These are phyloP conservation scores for Trichoderma parareesei DNA, from an alignment of 495 filamentous ascomycete species.

Conservation along the genomic window DNA sequence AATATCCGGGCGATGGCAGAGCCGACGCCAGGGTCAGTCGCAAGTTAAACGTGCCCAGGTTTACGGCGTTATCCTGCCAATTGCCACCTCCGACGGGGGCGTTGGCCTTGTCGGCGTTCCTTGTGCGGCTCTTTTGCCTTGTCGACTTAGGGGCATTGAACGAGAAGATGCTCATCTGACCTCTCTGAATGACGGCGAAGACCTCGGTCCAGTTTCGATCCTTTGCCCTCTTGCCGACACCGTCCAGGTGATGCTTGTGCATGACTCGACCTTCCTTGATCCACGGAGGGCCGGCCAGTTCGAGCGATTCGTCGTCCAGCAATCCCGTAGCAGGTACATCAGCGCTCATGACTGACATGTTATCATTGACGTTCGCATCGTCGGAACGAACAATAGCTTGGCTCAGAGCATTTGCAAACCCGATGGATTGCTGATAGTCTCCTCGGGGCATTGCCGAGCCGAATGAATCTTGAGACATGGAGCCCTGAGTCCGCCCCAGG, in stretches of 20 bases:
- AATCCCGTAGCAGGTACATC: conserved; percentile 54
- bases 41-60: conserved; percentile 75
- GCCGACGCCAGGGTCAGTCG: conserved; percentile 88
- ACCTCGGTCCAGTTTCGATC: conserved; percentile 90
- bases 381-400: conserved; percentile 97
- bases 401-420: conserved; percentile 93
- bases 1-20: conserved; percentile 86
- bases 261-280: conserved; percentile 93
- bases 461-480: conserved; percentile 84
- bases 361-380: conserved; percentile 44
- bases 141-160: conserved; percentile 72
- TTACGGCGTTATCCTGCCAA: conserved; percentile 92
- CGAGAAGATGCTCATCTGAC: conserved; percentile 90
- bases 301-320: conserved; percentile 84
- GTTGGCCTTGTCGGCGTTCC: conserved; percentile 37
- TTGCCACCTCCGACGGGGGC: conserved; percentile 87
- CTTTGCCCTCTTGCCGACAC: conserved; percentile 80
- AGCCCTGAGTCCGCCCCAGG: conserved; percentile 78
- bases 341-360: conserved; percentile 43
- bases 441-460: conserved; percentile 67
- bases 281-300: conserved; percentile 89
- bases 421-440: conserved; percentile 93
- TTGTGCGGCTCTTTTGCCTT: conserved; percentile 55
- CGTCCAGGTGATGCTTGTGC: conserved; percentile 92
- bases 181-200: conserved; percentile 96